These are phyloP conservation scores for Teratosphaeria epicoccoides DNA, from an alignment of 2,329 filamentous ascomycete species.

Conservation along the genomic window DNA sequence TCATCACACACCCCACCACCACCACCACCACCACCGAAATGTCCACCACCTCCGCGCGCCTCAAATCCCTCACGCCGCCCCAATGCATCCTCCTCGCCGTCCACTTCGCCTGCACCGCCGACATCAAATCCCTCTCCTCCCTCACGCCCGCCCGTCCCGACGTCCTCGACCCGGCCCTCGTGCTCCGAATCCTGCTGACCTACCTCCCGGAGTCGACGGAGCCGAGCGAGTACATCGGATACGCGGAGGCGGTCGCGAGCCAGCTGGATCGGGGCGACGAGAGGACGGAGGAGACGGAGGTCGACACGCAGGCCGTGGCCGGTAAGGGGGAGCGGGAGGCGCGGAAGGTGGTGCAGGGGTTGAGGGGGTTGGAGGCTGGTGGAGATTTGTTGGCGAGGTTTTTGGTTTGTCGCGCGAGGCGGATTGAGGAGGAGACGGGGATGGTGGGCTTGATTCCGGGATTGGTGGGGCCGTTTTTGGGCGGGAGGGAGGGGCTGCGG, in stretches of 20 bases:
- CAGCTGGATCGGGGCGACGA: slow-evolving; percentile 34
- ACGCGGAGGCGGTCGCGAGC: slow-evolving; percentile 48
- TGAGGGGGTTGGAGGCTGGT: slow-evolving; percentile 48
- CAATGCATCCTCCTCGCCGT: slow-evolving; percentile 65
- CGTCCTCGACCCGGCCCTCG: slow-evolving; percentile 52
- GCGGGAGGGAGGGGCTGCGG: slow-evolving; percentile 43
- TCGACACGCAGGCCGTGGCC: slow-evolving; percentile 49
- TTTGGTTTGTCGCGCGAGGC: slow-evolving; percentile 55
- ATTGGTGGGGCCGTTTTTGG: slow-evolving; percentile 59
- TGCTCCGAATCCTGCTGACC: slow-evolving; percentile 64
- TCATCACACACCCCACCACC: not conserved
- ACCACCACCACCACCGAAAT: not conserved
- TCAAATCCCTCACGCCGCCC: slow-evolving; percentile 44
- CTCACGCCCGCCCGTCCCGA: slow-evolving; percentile 48
- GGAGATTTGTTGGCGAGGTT: slow-evolving; percentile 52
- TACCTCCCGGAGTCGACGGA: slow-evolving; percentile 63
- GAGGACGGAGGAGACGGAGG: slow-evolving; percentile 28
- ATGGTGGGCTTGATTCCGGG: slow-evolving; percentile 56
- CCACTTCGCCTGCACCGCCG: slow-evolving; percentile 55
- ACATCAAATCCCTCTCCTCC: slow-evolving; percentile 51
- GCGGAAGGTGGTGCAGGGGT: slow-evolving; percentile 50
- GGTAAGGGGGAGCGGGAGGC: slow-evolving; percentile 45
- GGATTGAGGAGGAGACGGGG: slow-evolving; percentile 63
- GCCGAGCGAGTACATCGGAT: slow-evolving; percentile 51
- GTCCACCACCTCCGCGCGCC: not conserved